Evolutionary conservation across 2,329 filamentous ascomycete species (phyloP), one percentile per base, ranked within the genome.

Genomic region (Thielaviopsis punctulata): DNA sequence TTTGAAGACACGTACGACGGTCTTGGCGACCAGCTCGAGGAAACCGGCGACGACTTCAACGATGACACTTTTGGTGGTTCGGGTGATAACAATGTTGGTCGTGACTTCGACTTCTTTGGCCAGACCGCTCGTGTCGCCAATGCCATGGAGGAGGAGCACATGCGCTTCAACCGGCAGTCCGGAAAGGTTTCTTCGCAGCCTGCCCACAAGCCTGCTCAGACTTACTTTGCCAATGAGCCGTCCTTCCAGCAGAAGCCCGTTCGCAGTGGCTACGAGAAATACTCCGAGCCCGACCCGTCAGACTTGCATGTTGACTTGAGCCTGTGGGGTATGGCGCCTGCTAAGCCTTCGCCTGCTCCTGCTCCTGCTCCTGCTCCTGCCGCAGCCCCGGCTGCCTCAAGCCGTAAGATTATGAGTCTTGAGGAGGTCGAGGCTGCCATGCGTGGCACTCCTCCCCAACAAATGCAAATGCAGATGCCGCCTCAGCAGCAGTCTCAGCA

Each of bases 1-100:
- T 98, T 96, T 60, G 92, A 98, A 61, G 88, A 98, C 63, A 96
- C 90, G 36, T 96, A 96, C 64, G 92, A 98, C 66, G 90, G 90
- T 18, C 73, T 98, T 41, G 92, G 88, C 53, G 85, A 95, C 62
- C 80, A 85, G 65, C 80, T 98, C 33, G 82, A 95, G 61, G 90
- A 98, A 64, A 82, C 85, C 19, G 86, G 90, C 62, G 92, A 98
- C 71, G 87, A 77, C 49, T 87, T 95, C 73, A 98, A 98, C 66
- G 87, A 96, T 61, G 92, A 96, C 64, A 98, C 92, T 1, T 98
- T 98, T 63, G 86, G 69, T 43, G 66, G 66, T 53, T 74, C 71
- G 54, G 68, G 66, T 30, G 63, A 64, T 36, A 66, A 72, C 25
- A 71, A 71, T 10, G 78, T 92, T 55, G 89, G 89, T 62, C 93